These are phyloP conservation scores for Jacaranda mimosifolia DNA, from an alignment of 257 asterid species.

Conservation along the genomic window DNA sequence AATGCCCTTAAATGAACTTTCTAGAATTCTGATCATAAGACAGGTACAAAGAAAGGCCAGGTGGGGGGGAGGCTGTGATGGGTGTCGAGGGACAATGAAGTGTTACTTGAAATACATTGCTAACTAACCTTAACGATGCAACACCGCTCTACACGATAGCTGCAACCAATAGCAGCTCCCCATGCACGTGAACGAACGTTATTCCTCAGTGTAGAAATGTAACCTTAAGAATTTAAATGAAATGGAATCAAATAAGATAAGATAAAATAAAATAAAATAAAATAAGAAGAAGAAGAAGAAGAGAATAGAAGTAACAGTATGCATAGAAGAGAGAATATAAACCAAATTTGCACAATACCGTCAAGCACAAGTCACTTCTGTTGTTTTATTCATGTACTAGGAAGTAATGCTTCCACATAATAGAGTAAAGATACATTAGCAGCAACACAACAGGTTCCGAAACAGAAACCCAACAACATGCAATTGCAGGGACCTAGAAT, in stretches of 20 bases:
- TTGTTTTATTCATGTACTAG: slow-evolving; percentile 3
- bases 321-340: slow-evolving; percentile 23
- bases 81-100: slow-evolving; percentile 23
- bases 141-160: slow-evolving; percentile 92
- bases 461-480: slow-evolving; percentile 17
- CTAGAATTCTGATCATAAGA: slow-evolving; percentile 18
- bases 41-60: slow-evolving; percentile 13
- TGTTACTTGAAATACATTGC: slow-evolving; percentile 31
- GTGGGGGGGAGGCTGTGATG: not conserved
- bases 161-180: slow-evolving; percentile 97
- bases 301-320: not conserved
- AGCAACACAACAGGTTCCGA: slow-evolving; percentile 22
- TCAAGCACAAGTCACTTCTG: slow-evolving; percentile 25
- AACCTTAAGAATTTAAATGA: slow-evolving; percentile 59
- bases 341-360: slow-evolving; percentile 12
- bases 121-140: slow-evolving; percentile 81
- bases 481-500: slow-evolving; percentile 4
- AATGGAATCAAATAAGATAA: slow-evolving; percentile 32
- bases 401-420: slow-evolving; percentile 31
- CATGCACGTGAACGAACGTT: slow-evolving; percentile 97
- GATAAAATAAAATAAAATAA: not conserved
- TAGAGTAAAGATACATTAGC: slow-evolving; percentile 17
- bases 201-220: slow-evolving; percentile 89
- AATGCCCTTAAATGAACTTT: not conserved
- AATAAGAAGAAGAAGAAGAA: no score